Evolutionary conservation across 805 yeast genomes (phyloP).

Genomic region (Starmerella bacillaris): DNA sequence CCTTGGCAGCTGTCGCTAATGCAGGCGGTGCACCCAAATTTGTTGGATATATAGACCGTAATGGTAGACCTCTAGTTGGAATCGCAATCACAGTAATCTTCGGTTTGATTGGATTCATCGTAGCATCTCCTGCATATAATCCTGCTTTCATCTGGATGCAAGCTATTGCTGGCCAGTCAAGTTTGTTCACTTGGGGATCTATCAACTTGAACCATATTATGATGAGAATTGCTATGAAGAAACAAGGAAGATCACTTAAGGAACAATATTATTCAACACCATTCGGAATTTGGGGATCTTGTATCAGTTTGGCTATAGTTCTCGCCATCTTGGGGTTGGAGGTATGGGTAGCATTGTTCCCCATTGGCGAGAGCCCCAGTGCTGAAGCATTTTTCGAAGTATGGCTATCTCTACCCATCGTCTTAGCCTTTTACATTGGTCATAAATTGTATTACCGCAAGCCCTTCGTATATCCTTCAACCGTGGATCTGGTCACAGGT

Average conservation of each 20-base stretch:
- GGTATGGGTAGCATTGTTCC: conserved; percentile 69
- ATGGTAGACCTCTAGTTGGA: conserved; percentile 55
- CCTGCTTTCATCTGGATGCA: conserved; percentile 53
- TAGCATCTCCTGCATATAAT: conserved; percentile 33
- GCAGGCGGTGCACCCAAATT: conserved; percentile 43
- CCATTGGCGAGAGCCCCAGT: conserved; percentile 30
- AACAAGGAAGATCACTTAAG: conserved; percentile 49
- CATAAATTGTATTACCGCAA: conserved; percentile 12
- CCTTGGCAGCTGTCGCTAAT: conserved; percentile 45
- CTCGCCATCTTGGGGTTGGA: conserved; percentile 50
- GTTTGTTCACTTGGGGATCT: conserved; percentile 63
- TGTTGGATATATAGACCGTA: conserved; percentile 46
- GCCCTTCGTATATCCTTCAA: conserved; percentile 5
- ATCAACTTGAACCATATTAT: conserved; percentile 50
- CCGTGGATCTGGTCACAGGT: conserved; percentile 11
- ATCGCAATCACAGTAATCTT: conserved; percentile 27
- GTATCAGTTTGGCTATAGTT: conserved; percentile 41
- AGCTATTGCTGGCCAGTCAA: conserved; percentile 56
- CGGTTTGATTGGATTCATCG: conserved; percentile 37
- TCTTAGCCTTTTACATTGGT: conserved; percentile 8
- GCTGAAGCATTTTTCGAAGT: conserved; percentile 31
- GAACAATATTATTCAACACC: conserved; percentile 55
- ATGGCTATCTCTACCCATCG: conserved; percentile 32
- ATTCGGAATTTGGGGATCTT: conserved; percentile 52
- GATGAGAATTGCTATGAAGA: conserved; percentile 42